A percentile compares a stretch with the other conserved stretches of the same genome.
These are phyloP conservation scores for Sugiyamaella novakii DNA, from an alignment of 1,139 yeast genomes.

Conservation along the genomic window DNA sequence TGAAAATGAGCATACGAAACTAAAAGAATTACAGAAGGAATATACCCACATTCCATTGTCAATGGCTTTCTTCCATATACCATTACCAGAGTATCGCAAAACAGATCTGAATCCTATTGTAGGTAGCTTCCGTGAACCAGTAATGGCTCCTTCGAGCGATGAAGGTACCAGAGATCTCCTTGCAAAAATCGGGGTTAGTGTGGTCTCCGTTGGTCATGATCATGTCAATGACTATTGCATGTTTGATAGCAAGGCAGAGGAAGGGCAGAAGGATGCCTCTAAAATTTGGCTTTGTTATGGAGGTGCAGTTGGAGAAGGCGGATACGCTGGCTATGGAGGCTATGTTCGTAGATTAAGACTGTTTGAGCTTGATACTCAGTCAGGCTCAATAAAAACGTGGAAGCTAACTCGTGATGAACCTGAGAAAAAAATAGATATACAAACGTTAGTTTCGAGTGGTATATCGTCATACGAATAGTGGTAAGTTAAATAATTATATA, in stretches of 20 bases:
- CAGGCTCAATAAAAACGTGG: conserved; percentile 66
- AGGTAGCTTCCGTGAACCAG: conserved; percentile 69
- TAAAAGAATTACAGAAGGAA: conserved; percentile 42
- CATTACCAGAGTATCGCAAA: conserved; percentile 77
- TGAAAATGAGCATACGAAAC: conserved; percentile 45
- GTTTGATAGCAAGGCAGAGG: conserved; percentile 43
- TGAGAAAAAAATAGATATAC: conserved; percentile 55
- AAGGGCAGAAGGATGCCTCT: conserved; percentile 40
- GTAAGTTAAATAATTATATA: no score
- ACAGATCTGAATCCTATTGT: conserved; percentile 46
- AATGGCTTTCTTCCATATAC: conserved; percentile 94
- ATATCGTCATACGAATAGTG: conserved; percentile 1
- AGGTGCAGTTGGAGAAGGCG: conserved; percentile 93
- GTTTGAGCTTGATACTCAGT: conserved; percentile 62
- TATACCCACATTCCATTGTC: conserved; percentile 56
- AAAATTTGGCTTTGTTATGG: conserved; percentile 88
- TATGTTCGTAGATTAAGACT: conserved; percentile 73
- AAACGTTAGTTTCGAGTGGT: conserved; percentile 57
- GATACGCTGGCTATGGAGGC: conserved; percentile 89
- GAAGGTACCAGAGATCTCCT: conserved; percentile 59
- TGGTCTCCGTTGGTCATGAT: conserved; percentile 86
- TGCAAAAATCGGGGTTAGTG: conserved; percentile 64
- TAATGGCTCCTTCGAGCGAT: conserved; percentile 75
- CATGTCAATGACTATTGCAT: conserved; percentile 92
- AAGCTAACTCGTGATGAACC: conserved; percentile 56